Conservation (phyloP, 1,139 yeast genomes). For the Scheffersomyces stambukii region DNA sequence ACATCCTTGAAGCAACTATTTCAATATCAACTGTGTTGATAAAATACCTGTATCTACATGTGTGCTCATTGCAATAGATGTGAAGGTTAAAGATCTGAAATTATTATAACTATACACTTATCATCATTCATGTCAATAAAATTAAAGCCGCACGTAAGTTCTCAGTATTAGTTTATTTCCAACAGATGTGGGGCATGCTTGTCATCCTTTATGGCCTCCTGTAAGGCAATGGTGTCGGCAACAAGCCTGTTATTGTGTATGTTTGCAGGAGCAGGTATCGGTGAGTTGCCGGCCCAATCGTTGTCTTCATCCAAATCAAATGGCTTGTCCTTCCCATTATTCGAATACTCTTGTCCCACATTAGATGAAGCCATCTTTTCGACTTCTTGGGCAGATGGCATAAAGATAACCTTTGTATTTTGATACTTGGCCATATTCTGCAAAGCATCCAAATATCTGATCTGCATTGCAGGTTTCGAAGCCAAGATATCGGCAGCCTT, state of each 20-base stretch:
- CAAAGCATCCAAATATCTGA: slow-evolving; percentile 76
- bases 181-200: too few species aligned
- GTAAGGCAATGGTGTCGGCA: slow-evolving; percentile 24
- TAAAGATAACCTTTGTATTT: slow-evolving; percentile 65
- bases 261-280: slow-evolving; percentile 4
- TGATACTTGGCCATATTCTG: slow-evolving; percentile 66
- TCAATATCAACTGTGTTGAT: too few species aligned
- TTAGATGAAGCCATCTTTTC: slow-evolving; percentile 31
- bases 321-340: slow-evolving; percentile 9
- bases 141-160: too few species aligned
- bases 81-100: too few species aligned
- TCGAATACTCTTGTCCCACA: slow-evolving; percentile 7
- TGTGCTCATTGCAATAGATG: too few species aligned
- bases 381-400: slow-evolving; percentile 54
- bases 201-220: slow-evolving; percentile 22
- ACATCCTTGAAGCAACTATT: too few species aligned
- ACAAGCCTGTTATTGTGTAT: slow-evolving; percentile 11
- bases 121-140: too few species aligned
- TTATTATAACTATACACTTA: too few species aligned
- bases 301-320: slow-evolving; percentile 17
- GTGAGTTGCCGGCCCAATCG: slow-evolving; percentile 15
- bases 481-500: slow-evolving; percentile 76
- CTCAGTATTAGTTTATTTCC: too few species aligned
- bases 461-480: slow-evolving; percentile 76
- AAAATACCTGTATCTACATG: too few species aligned